A percentile compares a stretch with the other conserved stretches of the same genome.
Conservation (phyloP, 2,329 filamentous ascomycete genomes). For the Ascochyta koolunga region DNA sequence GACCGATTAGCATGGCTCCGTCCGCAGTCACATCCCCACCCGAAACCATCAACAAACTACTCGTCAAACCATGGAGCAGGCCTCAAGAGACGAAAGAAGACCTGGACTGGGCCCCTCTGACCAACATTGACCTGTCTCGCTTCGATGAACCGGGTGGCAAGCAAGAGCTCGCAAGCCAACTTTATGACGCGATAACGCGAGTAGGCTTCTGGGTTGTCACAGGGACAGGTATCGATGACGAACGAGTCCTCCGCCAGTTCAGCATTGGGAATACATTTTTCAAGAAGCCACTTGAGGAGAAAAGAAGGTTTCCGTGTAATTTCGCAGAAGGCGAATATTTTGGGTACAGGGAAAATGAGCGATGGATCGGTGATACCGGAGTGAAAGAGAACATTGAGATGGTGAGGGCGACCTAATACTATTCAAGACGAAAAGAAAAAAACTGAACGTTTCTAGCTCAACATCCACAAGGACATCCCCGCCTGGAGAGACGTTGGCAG, state of each 20-base stretch:
- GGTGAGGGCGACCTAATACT: constrained; percentile 9
- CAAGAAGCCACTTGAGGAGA: constrained; percentile 21
- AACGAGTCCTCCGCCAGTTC: constrained; percentile 24
- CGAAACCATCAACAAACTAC: constrained; percentile 9
- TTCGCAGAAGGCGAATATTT: constrained; percentile 25
- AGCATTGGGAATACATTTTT: constrained; percentile 26
- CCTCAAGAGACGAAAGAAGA: constrained; percentile 26
- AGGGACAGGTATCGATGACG: constrained; percentile 24
- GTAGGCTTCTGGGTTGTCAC: constrained; percentile 32
- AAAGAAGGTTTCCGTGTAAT: constrained; percentile 21
- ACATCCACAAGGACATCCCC: constrained; percentile 23
- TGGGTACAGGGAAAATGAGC: constrained; percentile 21
- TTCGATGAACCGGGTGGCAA: constrained; percentile 26
- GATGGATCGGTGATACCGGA: constrained; percentile 48
- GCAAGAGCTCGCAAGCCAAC: constrained; percentile 21
- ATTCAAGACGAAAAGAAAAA: neutral
- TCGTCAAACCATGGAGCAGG: constrained; percentile 26
- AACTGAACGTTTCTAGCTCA: constrained; percentile 13
- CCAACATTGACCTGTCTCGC: constrained; percentile 24
- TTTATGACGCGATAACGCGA: constrained; percentile 25
- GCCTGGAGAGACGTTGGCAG: constrained; percentile 15
- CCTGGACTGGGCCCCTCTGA: constrained; percentile 31
- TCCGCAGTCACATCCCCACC: constrained; percentile 16
- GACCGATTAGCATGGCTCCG: constrained; percentile 22
- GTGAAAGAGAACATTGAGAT: constrained; percentile 49